Percentiles rank a stretch among this genome's conserved stretches.
Conservation (phyloP, 192 early-diverging fungal species). For the Backusella westeae region DNA sequence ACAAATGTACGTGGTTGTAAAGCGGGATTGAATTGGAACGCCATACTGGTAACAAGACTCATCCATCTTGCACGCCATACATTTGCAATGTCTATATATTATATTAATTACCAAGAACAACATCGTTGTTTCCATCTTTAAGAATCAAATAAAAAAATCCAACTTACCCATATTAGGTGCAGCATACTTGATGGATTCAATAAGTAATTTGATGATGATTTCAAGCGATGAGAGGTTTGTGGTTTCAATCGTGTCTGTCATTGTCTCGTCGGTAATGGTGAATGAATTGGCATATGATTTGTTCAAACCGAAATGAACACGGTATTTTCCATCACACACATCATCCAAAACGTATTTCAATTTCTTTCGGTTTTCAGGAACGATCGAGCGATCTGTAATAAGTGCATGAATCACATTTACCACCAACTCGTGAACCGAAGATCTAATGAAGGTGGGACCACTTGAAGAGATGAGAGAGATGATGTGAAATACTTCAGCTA, state of each 20-base stretch:
- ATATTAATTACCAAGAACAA: not conserved
- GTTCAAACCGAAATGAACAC: constrained; percentile 70
- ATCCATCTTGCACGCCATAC: constrained; percentile 90
- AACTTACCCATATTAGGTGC: constrained; percentile 57
- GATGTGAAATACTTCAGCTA: constrained; percentile 83
- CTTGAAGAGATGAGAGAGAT: constrained; percentile 77
- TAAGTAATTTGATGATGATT: constrained; percentile 54
- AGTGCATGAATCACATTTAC: constrained; percentile 86
- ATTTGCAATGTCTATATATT: constrained; percentile 58
- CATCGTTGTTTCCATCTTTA: not conserved
- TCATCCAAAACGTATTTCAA: constrained; percentile 67
- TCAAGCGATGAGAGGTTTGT: constrained; percentile 44
- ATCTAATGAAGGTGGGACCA: constrained; percentile 76
- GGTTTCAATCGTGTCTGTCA: constrained; percentile 40
- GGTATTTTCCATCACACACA: constrained; percentile 75
- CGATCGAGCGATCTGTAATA: constrained; percentile 48
- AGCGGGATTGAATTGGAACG: constrained; percentile 89
- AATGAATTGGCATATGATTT: constrained; percentile 62
- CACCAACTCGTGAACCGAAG: constrained; percentile 84
- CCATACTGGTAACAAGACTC: constrained; percentile 81
- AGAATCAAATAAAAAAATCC: too few species aligned
- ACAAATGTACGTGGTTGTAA: constrained; percentile 93
- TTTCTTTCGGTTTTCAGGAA: constrained; percentile 44
- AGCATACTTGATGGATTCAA: constrained; percentile 62
- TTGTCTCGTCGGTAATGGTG: constrained; percentile 51